Evolutionary conservation across 73 alveolate genomes (phyloP).

Genomic region (Stentor roeselii): DNA sequence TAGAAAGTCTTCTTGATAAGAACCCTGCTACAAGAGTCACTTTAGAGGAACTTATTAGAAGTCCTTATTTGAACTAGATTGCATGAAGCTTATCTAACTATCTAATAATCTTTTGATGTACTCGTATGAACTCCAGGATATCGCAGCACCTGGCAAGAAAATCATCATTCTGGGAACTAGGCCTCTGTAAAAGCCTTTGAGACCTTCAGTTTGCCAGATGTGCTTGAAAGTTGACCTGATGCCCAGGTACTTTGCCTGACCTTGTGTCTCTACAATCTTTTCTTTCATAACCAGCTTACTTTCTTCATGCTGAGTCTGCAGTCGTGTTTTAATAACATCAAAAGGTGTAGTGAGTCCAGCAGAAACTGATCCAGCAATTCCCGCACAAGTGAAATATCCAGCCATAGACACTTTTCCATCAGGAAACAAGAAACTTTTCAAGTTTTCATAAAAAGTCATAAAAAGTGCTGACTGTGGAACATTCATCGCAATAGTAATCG

Average conservation of each 20-base stretch:
- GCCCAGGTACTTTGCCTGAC: slow-evolving; percentile 23
- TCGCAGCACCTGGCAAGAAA: slow-evolving; percentile 55
- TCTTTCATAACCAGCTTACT: neutral
- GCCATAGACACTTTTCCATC: slow-evolving; percentile 49
- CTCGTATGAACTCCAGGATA: slow-evolving; percentile 58
- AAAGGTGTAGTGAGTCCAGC: slow-evolving; percentile 77
- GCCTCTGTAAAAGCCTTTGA: slow-evolving; percentile 47
- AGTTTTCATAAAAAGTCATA: slow-evolving; percentile 75
- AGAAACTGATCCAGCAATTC: slow-evolving; percentile 78
- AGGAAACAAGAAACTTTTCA: slow-evolving; percentile 47
- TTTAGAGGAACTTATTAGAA: neutral
- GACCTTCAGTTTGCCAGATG: slow-evolving; percentile 43
- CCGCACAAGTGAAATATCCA: slow-evolving; percentile 77
- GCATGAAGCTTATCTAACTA: neutral
- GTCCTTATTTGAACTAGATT: neutral
- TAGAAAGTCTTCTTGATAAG: neutral
- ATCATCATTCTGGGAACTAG: slow-evolving; percentile 43
- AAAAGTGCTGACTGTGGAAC: slow-evolving; percentile 73
- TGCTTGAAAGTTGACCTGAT: slow-evolving; percentile 31
- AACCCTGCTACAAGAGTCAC: slow-evolving; percentile 10
- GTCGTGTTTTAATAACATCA: slow-evolving; percentile 82
- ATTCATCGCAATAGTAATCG: slow-evolving; percentile 80
- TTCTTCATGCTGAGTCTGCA: slow-evolving; percentile 53
- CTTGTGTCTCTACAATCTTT: neutral
- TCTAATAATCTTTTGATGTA: slow-evolving; percentile 36